phyloP scores from a whole-genome alignment of 495 filamentous ascomycete genomes.

The Aspergillus diversus region DNA sequence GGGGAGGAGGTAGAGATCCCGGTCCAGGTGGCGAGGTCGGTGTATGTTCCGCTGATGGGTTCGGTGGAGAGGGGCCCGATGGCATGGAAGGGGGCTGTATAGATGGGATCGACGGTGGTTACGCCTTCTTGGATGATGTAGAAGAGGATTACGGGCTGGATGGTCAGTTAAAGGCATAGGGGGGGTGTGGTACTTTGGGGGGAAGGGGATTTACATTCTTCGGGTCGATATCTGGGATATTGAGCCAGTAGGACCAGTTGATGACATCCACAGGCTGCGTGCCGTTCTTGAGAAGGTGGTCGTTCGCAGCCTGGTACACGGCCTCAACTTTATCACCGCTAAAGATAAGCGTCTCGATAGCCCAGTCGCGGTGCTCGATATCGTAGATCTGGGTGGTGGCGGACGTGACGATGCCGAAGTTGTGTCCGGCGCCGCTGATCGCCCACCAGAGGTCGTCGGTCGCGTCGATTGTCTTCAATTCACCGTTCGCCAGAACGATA shows the following conservation, averaged over 20 bases:
- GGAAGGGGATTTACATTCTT: conserved; percentile 28
- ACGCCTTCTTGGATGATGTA: conserved; percentile 57
- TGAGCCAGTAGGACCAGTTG: conserved; percentile 57
- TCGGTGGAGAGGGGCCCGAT: conserved; percentile 45
- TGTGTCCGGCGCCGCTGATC: conserved; percentile 62
- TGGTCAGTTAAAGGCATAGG: too few relatives aligned
- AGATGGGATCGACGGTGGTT: conserved; percentile 38
- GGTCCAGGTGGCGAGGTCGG: conserved; percentile 48
- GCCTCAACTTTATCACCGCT: conserved; percentile 50
- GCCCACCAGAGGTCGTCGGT: conserved; percentile 58
- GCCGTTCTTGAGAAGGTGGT: conserved; percentile 37
- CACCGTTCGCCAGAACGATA: conserved; percentile 62
- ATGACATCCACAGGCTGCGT: conserved; percentile 45
- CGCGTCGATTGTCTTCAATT: conserved; percentile 35
- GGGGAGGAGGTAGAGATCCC: conserved; percentile 36
- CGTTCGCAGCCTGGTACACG: conserved; percentile 37
- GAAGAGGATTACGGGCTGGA: conserved; percentile 50
- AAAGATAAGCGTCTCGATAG: conserved; percentile 50
- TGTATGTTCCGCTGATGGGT: conserved; percentile 42
- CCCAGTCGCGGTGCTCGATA: conserved; percentile 40
- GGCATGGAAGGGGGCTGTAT: conserved; percentile 48
- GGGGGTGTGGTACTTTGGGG: too few relatives aligned
- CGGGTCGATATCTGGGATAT: conserved; percentile 42
- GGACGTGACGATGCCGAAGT: conserved; percentile 63
- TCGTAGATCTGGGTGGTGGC: conserved; percentile 53